Percentiles rank a stretch among this genome's conserved stretches.
phyloP scores from a whole-genome alignment of 2,329 filamentous ascomycete species.

The Fusarium tuaranense region DNA sequence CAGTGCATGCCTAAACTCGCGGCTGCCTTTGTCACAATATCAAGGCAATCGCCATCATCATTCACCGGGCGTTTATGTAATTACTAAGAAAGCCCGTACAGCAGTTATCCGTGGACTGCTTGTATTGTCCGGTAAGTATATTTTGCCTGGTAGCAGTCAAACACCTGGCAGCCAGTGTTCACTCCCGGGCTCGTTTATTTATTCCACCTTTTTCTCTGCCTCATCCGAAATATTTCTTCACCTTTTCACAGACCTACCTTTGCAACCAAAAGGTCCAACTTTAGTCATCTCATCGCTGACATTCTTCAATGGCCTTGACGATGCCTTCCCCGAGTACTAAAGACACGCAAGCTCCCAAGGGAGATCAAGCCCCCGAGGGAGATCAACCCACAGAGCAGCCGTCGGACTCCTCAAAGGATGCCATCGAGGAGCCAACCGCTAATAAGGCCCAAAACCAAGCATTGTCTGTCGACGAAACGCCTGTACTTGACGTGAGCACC shows the following conservation, averaged over 20 bases:
- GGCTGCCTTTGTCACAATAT: not conserved
- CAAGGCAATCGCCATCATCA: not conserved
- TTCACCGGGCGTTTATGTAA: too few species aligned
- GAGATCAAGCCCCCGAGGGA: not conserved
- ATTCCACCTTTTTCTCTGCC: not conserved
- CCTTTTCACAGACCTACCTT: not conserved
- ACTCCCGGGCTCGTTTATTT: not conserved
- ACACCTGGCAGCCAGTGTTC: not conserved
- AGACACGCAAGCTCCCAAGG: not conserved
- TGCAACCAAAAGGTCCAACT: not conserved
- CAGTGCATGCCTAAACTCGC: not conserved
- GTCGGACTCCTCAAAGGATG: not conserved
- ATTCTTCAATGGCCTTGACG: not conserved
- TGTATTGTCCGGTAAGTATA: not conserved
- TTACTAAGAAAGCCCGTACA: too few species aligned
- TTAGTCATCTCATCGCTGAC: not conserved
- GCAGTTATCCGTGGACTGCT: not conserved
- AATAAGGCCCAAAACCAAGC: not conserved
- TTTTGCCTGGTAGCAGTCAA: not conserved
- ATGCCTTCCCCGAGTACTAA: not conserved
- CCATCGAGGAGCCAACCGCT: not conserved
- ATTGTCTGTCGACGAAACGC: too few species aligned
- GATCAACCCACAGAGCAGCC: not conserved
- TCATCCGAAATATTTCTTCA: too few species aligned
- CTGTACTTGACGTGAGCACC: not conserved